Evolutionary conservation across 2,329 filamentous ascomycete species (phyloP).

Genomic region (Monilinia fructigena): DNA sequence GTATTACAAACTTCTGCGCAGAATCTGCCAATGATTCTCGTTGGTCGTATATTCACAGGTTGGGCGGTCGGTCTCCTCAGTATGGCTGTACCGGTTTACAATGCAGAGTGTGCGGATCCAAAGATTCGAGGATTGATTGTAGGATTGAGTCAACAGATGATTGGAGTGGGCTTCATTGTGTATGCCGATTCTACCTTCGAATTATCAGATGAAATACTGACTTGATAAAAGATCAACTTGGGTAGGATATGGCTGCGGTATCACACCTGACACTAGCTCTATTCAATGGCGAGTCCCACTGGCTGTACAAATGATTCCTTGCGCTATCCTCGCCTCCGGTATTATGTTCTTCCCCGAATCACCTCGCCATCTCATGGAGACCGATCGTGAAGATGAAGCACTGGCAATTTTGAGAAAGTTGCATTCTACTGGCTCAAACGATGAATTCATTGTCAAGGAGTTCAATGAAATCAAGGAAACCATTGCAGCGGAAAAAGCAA

Average conservation of each 20-base stretch:
- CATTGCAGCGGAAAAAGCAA: slow-evolving; percentile 57
- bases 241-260: slow-evolving; percentile 53
- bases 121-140: slow-evolving; percentile 61
- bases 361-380: slow-evolving; percentile 71
- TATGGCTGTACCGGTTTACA: slow-evolving; percentile 65
- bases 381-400: slow-evolving; percentile 63
- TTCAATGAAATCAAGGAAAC: slow-evolving; percentile 60
- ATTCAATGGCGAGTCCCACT: slow-evolving; percentile 37
- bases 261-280: slow-evolving; percentile 24
- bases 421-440: slow-evolving; percentile 63
- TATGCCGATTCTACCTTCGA: slow-evolving; percentile 18
- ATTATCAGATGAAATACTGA: background rate
- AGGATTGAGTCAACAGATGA: slow-evolving; percentile 63
- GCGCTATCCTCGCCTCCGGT: slow-evolving; percentile 56
- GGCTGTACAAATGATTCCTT: slow-evolving; percentile 65
- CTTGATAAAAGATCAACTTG: slow-evolving; percentile 50
- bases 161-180: slow-evolving; percentile 55
- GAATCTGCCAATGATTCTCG: slow-evolving; percentile 54
- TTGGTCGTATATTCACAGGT: slow-evolving; percentile 58
- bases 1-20: slow-evolving; percentile 58
- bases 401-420: slow-evolving; percentile 65
- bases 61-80: slow-evolving; percentile 58
- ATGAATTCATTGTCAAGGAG: slow-evolving; percentile 58
- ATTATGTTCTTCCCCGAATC: slow-evolving; percentile 73
- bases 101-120: slow-evolving; percentile 64